Percentiles rank a stretch among this genome's conserved stretches.
phyloP scores from a whole-genome alignment of 192 early-diverging fungal species.

The Umbelopsis sp. region DNA sequence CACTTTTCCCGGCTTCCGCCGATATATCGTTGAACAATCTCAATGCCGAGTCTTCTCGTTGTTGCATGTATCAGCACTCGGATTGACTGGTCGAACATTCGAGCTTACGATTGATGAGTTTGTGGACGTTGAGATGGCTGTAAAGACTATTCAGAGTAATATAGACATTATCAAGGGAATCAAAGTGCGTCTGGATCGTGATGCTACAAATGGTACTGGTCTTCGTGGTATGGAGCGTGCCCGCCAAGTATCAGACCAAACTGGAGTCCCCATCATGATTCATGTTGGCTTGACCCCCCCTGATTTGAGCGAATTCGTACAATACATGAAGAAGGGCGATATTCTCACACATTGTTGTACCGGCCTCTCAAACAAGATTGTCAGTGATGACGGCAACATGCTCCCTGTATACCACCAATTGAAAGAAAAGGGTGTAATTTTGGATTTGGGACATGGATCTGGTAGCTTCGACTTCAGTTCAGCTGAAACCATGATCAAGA shows the following conservation, averaged over 20 bases:
- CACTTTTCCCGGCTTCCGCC: conserved; percentile 27
- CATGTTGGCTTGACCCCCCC: conserved; percentile 27
- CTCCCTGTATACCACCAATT: conserved; percentile 14
- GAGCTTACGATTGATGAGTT: conserved; percentile 24
- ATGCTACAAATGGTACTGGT: conserved; percentile 19
- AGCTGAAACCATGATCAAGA: conserved; percentile 19
- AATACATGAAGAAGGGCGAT: conserved; percentile 25
- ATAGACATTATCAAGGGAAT: conserved; percentile 22
- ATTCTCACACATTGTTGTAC: conserved; percentile 34
- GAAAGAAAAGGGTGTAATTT: conserved; percentile 25
- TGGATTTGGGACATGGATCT: conserved; percentile 30
- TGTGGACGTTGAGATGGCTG: conserved; percentile 26
- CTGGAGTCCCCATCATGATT: conserved; percentile 28
- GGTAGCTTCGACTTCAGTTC: conserved; percentile 30
- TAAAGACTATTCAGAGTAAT: conserved; percentile 16
- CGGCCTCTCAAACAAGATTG: conserved; percentile 25
- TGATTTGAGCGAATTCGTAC: conserved; percentile 15
- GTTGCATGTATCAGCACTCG: conserved; percentile 24
- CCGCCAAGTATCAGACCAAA: conserved; percentile 21
- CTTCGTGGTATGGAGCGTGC: conserved; percentile 23
- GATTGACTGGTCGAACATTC: conserved; percentile 22
- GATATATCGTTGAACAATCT: conserved; percentile 22
- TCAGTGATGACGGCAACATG: conserved; percentile 16
- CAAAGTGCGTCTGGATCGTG: conserved; percentile 29
- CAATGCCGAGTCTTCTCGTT: conserved; percentile 22